Evolutionary conservation across 768 basidiomycete species (phyloP).

Genomic region (Termitomyces sp.): DNA sequence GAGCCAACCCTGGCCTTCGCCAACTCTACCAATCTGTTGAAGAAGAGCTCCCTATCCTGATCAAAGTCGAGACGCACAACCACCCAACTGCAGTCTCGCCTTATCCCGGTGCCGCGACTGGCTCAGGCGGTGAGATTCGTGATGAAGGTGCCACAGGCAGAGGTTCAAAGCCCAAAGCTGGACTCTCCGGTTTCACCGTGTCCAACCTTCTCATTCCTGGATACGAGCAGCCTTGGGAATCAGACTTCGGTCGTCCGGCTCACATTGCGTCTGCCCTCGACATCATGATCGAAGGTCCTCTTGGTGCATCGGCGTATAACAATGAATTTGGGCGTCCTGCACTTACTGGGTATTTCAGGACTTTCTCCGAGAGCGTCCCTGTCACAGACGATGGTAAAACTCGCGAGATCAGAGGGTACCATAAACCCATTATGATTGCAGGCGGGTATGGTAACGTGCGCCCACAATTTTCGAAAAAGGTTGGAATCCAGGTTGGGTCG

Average conservation of each 20-base stretch:
- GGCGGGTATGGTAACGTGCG: constrained; percentile 95
- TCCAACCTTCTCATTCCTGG: constrained; percentile 93
- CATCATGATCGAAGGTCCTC: constrained; percentile 96
- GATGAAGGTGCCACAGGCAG: constrained; percentile 96
- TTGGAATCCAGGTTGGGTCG: constrained; percentile 71
- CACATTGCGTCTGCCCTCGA: constrained; percentile 93
- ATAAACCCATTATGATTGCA: constrained; percentile 99
- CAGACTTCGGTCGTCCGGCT: constrained; percentile 82
- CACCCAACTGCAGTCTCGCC: constrained; percentile 99
- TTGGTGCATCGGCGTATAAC: constrained; percentile 95
- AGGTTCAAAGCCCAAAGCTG: constrained; percentile 96
- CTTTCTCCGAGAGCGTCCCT: constrained; percentile 80
- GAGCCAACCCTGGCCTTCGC: constrained; percentile 18
- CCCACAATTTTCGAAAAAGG: constrained; percentile 77
- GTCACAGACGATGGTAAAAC: constrained; percentile 41
- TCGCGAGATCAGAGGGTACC: constrained; percentile 86
- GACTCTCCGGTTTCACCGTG: constrained; percentile 88
- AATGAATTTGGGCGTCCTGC: constrained; percentile 97
- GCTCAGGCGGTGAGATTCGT: constrained; percentile 96
- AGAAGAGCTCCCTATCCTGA: constrained; percentile 83
- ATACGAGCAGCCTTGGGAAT: constrained; percentile 93
- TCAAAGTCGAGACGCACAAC: constrained; percentile 99
- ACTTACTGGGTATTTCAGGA: constrained; percentile 91
- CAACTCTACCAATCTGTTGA: constrained; percentile 52
- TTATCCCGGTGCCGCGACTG: constrained; percentile 97